Conservation (phyloP, 2,329 filamentous ascomycete species). For the Polychaeton citri region DNA sequence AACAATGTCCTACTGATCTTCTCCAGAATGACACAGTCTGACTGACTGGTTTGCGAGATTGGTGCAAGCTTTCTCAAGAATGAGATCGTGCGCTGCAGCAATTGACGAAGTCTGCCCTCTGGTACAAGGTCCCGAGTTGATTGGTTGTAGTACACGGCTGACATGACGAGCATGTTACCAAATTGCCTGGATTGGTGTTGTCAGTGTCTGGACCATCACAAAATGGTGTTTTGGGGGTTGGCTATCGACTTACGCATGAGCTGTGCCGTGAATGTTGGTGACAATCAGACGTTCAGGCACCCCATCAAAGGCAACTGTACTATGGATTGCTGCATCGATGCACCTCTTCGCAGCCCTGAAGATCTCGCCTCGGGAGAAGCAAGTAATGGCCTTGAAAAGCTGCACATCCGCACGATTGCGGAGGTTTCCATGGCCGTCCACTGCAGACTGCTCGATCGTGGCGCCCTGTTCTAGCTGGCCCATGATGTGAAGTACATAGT, state of each 20-base stretch:
- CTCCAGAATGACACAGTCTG: constrained; percentile 61
- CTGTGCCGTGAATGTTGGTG: constrained; percentile 92
- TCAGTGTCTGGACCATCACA: constrained; percentile 1
- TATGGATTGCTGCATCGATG: constrained; percentile 64
- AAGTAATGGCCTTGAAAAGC: constrained; percentile 22
- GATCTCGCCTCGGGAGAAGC: constrained; percentile 15
- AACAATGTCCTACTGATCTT: constrained; percentile 31
- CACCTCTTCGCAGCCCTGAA: constrained; percentile 32
- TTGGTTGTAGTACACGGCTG: constrained; percentile 56
- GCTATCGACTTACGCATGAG: constrained; percentile 66
- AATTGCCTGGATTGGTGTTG: constrained; percentile 59
- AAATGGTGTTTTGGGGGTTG: neutral
- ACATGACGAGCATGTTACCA: constrained; percentile 84
- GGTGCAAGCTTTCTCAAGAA: constrained; percentile 60
- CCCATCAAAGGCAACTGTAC: constrained; percentile 72
- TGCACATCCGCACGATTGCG: constrained; percentile 20
- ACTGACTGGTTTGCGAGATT: constrained; percentile 60
- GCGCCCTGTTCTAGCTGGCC: constrained; percentile 13
- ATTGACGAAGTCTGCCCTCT: constrained; percentile 38
- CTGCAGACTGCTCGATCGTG: constrained; percentile 13
- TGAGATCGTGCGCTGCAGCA: constrained; percentile 60
- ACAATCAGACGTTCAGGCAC: constrained; percentile 58
- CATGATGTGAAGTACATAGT: constrained; percentile 43
- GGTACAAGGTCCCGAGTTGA: constrained; percentile 45
- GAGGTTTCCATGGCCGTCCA: constrained; percentile 16